A percentile compares a stretch with the other conserved stretches of the same genome.
Conservation (phyloP, 768 basidiomycete genomes). For the Kwoniella botswanensis region DNA sequence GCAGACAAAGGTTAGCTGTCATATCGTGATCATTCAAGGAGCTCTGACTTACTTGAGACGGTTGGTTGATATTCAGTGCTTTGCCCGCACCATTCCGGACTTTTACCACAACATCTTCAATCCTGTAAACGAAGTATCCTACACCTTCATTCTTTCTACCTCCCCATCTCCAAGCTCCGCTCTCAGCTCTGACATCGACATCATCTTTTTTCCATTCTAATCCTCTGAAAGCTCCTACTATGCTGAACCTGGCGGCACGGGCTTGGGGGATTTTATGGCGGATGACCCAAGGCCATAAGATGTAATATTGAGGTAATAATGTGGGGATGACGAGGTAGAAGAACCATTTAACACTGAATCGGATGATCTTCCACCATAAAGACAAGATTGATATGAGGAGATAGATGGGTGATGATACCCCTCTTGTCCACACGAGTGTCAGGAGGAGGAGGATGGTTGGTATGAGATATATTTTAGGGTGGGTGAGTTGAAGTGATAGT, state of each 20-base stretch:
- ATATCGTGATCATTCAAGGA: neutral
- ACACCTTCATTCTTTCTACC: constrained; percentile 30
- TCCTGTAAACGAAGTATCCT: constrained; percentile 32
- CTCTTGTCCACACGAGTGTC: neutral
- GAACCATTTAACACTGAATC: constrained; percentile 5
- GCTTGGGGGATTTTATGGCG: constrained; percentile 7
- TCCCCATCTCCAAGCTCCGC: constrained; percentile 38
- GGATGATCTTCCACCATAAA: neutral
- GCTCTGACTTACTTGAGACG: neutral
- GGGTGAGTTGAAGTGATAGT: neutral
- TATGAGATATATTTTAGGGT: neutral
- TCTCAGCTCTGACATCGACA: constrained; percentile 34
- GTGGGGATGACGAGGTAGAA: constrained; percentile 9
- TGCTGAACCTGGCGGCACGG: constrained; percentile 13
- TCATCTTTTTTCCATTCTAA: constrained; percentile 44
- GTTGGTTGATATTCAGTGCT: neutral
- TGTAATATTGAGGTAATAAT: constrained; percentile 7
- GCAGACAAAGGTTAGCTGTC: neutral
- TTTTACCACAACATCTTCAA: constrained; percentile 42
- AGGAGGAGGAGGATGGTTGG: neutral
- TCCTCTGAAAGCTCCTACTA: constrained; percentile 27
- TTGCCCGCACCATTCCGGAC: neutral
- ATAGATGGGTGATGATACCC: neutral
- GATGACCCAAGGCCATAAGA: constrained; percentile 5
- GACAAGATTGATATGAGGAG: neutral